A percentile compares a stretch with the other conserved stretches of the same genome.
Conservation (phyloP, 257 asterid species). For the Plantago ovata region DNA sequence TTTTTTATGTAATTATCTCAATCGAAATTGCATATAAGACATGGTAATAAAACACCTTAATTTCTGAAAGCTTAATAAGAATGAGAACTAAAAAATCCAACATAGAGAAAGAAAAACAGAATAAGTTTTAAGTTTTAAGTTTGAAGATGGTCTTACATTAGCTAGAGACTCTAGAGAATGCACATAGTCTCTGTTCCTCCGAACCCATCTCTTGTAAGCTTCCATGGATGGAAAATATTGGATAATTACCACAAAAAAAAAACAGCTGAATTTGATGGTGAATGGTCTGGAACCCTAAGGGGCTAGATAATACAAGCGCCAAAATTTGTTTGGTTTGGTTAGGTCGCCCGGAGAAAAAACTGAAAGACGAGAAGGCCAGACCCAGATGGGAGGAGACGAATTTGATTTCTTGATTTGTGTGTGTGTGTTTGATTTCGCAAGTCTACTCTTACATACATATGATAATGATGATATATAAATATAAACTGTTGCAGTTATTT, state of each 20-base stretch:
- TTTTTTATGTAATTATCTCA: no score
- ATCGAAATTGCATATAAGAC: background rate
- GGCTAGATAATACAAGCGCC: conserved; percentile 12
- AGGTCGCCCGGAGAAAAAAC: background rate
- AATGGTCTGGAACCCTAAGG: conserved; percentile 31
- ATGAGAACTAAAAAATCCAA: background rate
- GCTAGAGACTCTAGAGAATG: conserved; percentile 85
- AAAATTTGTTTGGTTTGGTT: conserved; percentile 9
- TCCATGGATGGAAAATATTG: conserved; percentile 50
- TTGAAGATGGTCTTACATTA: conserved; percentile 58
- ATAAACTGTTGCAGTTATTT: no score
- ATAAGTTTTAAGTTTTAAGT: background rate
- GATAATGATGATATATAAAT: no score
- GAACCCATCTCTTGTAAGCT: conserved; percentile 88
- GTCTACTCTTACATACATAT: no score
- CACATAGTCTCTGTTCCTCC: conserved; percentile 72
- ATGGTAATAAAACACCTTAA: background rate
- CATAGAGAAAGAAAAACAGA: background rate
- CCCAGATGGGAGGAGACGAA: conserved; percentile 18
- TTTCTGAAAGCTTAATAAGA: background rate
- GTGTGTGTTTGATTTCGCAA: background rate
- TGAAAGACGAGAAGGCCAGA: background rate
- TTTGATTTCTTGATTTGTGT: conserved; percentile 20
- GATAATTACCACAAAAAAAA: conserved; percentile 17
- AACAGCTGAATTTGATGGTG: conserved; percentile 2